Base-by-base conservation (phyloP, 768 basidiomycete genomes). In the Trametes coccinea region DNA sequence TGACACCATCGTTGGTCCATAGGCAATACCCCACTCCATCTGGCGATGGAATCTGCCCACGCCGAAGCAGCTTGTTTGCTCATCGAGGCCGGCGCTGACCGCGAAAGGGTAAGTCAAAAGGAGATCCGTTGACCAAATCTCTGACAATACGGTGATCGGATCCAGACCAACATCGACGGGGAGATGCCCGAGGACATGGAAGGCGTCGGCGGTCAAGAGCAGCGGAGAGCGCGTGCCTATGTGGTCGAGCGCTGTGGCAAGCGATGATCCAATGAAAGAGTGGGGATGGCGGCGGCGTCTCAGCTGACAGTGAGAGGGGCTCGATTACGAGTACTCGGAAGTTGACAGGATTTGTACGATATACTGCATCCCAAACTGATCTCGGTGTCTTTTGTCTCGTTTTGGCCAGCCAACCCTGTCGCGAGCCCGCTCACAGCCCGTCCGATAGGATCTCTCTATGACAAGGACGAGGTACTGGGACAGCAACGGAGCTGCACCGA, bases 1-100 rank as follows among this genome's bases (percentile, higher is more conserved):
- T 66, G 62, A 68, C 62, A 57, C 41, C 60, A 64, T 43, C 16
- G 34, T 37, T 37, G 59, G 31, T 61, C 51, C 47, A 55, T 69
- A 92, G 95, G 96, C 53, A 97, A 98, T 71, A 98, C 97, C 2
- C 94, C 97, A 2, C 78, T 99, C 40, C 97, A 99, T 80, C 84
- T 99, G 34, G 95, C 96, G 16, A 90, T 99, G 89, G 96, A 99
- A 69, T 94, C 92, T 56, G 96, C 89, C 16, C 92, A 98, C 71
- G 96, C 92, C 13, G 88, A 93, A 71, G 90, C 87, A 14, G 96
- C 96, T 9, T 90, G 94, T 2, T 73, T 90, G 52, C 81, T 99
- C 53, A 96, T 99, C 61, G 93, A 96, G 72, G 95, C 93, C 48
- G 96, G 96, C 17, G 95, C 95, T 7, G 96, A 98, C 79, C 87